Evolutionary conservation across 2,329 filamentous ascomycete species (phyloP), one percentile per base, ranked within the genome.

Genomic region (Paracoccidioides brasiliensis): DNA sequence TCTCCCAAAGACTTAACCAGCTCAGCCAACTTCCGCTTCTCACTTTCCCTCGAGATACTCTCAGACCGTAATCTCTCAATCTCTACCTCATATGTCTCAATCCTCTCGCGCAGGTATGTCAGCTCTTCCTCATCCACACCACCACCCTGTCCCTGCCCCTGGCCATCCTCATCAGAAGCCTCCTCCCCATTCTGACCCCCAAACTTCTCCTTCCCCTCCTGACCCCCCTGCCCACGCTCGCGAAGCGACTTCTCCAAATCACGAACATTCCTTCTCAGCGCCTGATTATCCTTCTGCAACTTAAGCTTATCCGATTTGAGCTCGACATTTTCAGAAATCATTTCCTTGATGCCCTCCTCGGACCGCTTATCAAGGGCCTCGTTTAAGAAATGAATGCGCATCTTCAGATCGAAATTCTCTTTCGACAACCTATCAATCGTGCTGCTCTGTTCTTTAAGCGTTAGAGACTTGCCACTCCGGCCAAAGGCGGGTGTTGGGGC

Each of bases 311-410:
- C 88, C 0, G 91, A 95, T 70, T 94, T 93, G 51, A 97, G 79
- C 67, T 96, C 90, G 4, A 97, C 91, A 64, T 96, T 98, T 70
- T 96, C 91, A 46, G 89, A 90, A 64, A 97, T 95, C 85, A 96
- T 94, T 69, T 96, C 91, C 72, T 95, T 95, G 68, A 98, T 85
- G 60, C 90, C 90, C 72, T 97, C 91, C 68, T 97, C 91, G 1
- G 90, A 96, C 44, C 94, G 80, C 67, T 91, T 93, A 70, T 95
- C 90, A 22, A 98, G 75, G 1, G 91, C 86, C 69, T 97, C 88
- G 64, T 91, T 94, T 51, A 98, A 79, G 66, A 96, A 98, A 78
- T 96, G 94, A 61, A 97, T 93, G 69, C 95, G 94, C 71, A 97
- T 83, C 72, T 97, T 96, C 55, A 97, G 75, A 68, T 96, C 91